Base-by-base conservation (phyloP, 768 basidiomycete genomes). In the Suillus decipiens region DNA sequence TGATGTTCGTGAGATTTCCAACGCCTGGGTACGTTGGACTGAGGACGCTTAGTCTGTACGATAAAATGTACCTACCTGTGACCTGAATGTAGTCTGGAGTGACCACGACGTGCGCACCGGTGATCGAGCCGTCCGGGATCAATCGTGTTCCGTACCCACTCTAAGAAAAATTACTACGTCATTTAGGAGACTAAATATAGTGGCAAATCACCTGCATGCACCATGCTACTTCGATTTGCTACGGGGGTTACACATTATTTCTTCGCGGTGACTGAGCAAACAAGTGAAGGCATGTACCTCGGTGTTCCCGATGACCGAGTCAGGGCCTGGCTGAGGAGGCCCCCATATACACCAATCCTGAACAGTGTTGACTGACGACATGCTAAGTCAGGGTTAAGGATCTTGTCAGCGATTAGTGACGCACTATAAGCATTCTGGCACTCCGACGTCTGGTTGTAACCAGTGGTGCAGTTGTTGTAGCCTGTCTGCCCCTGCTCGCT, bases 1-100 rank as follows among this genome's bases (percentile, higher is more conserved):
- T 89, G 62, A 93, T 72, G 61, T 79, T 77, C 12, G 86, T 89
- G 63, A 90, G 70, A 71, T 92, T 82, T 7, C 89, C 89, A 58
- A 81, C 75, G 51, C 89, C 87, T 84, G 79, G 78, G 59, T 51
- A 28, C 24, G 61, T 70, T 67, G 72, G 24, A 65, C 66, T 68
- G 39, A 60, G 62, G 22, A 67, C 67, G 33, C 72, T 67, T 7
- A 73, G 43, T 28, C 67, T 67, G 11, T 66, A 63, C 7, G 17
- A 33, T 53, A 5, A 11, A 1, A 58, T 56, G 28, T 15, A 63
- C 71, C 42, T 59, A 79, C 89, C 92, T 43, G 86, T 87, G 60
- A 92, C 76, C 69, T 89, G 90, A 39, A 91, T 79, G 72, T 86
- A 92, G 72, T 88, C 87, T n/a, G 89, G 86, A 0, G 91, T 90